Base-by-base conservation (phyloP, 805 yeast species). In the Candida ipomoeae region DNA sequence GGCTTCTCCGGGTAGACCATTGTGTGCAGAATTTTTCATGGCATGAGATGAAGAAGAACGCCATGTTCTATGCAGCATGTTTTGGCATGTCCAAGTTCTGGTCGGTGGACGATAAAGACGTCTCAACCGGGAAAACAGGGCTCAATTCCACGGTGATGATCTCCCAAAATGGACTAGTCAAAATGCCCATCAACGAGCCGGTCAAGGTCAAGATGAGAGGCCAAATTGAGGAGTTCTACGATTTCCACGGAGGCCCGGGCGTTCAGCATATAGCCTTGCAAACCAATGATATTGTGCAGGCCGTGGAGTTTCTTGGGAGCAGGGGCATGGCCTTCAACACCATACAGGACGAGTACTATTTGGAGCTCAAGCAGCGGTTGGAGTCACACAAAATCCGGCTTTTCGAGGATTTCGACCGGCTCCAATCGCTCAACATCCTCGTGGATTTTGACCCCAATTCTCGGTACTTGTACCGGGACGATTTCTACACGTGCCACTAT, bases 181-280 rank as follows among this genome's bases (percentile, higher is more conserved):
- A 87, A 64, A 83, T 89, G 82, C 96, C 96, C 14, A 79, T 89
- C 45, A 89, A 88, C 65, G 95, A 89, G 65, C 96, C 96, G 0
- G 92, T 89, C 0, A 63, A 71, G 44, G 89, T 91, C 1, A 63
- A 70, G 39, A 77, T 78, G 62, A 80, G 74, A 61, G 83, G 91
- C 3, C 96, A 89, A 62, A 84, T 89, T 52, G 95, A 88, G 65
- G 96, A 89, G 65, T 89, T 85, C 62, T 67, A 85, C 55, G 85
- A 83, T 47, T 89, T 73, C 60, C 77, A 87, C 63, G 79, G 80
- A 44, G 96, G 96, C 0, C 86, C 95, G 0, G 96, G 96, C 3
- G 79, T 89, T 34, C 96, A 89, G 67, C 96, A 89, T 62, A 71
- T 89, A 60, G 96, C 96, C 0, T 64, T 89, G 21, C 67, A 71